phyloP scores from a whole-genome alignment of 2,329 filamentous ascomycete species.

The Phyllosticta paracitricarpa region DNA sequence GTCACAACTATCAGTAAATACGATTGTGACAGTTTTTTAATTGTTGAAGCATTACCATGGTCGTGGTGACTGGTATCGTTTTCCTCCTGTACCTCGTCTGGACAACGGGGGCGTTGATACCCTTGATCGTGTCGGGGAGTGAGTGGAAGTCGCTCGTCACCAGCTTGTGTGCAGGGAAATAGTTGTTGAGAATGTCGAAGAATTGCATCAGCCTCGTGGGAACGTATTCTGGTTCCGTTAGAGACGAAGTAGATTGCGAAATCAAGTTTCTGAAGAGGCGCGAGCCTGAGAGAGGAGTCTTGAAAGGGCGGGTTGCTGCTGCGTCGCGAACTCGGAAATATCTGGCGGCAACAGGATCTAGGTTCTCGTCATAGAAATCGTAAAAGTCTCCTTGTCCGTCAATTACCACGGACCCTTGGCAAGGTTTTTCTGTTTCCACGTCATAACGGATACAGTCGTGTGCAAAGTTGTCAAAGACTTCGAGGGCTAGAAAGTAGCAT shows the following conservation, averaged over 20 bases:
- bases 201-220: slow-evolving; percentile 94
- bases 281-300: slow-evolving; percentile 50
- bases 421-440: slow-evolving; percentile 63
- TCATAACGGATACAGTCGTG: slow-evolving; percentile 94
- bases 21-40: not conserved
- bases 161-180: slow-evolving; percentile 84
- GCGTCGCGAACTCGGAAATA: slow-evolving; percentile 79
- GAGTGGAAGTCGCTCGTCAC: slow-evolving; percentile 84
- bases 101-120: slow-evolving; percentile 87
- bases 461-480: slow-evolving; percentile 97
- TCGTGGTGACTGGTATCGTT: slow-evolving; percentile 83
- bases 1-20: slow-evolving; percentile 1
- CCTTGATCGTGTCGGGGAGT: slow-evolving; percentile 71
- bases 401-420: slow-evolving; percentile 84
- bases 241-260: slow-evolving; percentile 60
- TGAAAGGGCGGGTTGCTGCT: slow-evolving; percentile 49
- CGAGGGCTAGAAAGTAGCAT: slow-evolving; percentile 95
- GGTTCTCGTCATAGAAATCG: slow-evolving; percentile 75
- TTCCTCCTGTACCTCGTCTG: slow-evolving; percentile 83
- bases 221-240: slow-evolving; percentile 82
- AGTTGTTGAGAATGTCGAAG: slow-evolving; percentile 78
- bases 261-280: slow-evolving; percentile 52
- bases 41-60: slow-evolving; percentile 54
- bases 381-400: slow-evolving; percentile 80
- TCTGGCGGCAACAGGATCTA: slow-evolving; percentile 74